Evolutionary conservation across 306 rosid species (phyloP).

Genomic region (Fagus crenata): DNA sequence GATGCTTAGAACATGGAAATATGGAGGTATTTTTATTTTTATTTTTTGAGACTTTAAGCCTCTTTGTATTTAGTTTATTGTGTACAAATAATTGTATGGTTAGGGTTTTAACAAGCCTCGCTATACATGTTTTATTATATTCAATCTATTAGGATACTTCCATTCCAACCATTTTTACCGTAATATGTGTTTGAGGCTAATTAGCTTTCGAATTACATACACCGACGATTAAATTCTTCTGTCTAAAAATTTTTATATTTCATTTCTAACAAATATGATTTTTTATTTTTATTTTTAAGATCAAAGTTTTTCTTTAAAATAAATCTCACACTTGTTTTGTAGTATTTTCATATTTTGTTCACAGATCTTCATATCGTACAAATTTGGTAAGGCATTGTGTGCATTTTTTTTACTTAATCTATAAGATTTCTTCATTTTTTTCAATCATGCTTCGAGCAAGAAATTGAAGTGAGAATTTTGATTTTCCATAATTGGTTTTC

Average conservation of each 20-base stretch:
- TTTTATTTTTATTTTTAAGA: background rate
- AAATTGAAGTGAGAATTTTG: background rate
- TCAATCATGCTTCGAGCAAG: background rate
- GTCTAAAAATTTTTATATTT: too few relatives aligned
- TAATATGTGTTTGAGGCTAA: background rate
- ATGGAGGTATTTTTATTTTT: conserved; percentile 42
- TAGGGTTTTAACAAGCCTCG: too few relatives aligned
- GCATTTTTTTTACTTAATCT: background rate
- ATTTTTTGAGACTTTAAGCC: background rate
- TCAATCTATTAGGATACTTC: background rate
- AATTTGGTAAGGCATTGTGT: background rate
- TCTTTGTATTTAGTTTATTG: background rate
- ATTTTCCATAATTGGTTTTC: background rate
- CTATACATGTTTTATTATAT: background rate
- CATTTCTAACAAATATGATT: background rate
- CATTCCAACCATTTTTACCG: background rate
- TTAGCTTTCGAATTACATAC: background rate
- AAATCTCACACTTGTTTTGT: background rate
- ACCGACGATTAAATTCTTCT: background rate
- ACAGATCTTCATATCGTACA: background rate
- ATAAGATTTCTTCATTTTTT: background rate
- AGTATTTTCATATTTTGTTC: background rate
- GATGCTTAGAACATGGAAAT: conserved; percentile 51
- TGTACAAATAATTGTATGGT: too few relatives aligned
- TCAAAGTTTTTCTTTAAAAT: background rate